Conservation (phyloP, 106 monocot species). For the Triglochin maritima region DNA sequence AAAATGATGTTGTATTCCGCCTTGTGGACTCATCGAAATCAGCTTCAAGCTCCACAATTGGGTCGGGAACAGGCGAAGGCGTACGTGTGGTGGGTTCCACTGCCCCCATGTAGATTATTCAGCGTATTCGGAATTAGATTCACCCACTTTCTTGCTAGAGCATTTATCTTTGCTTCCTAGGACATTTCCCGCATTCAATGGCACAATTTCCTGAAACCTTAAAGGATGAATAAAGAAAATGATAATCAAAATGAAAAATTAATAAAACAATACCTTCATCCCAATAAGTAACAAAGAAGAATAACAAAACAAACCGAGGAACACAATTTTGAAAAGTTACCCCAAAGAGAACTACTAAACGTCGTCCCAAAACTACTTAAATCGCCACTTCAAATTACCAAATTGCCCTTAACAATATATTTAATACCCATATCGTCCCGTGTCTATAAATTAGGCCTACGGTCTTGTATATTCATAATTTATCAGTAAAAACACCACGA, state of each 20-base stretch:
- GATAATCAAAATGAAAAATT: neutral
- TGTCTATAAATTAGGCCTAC: too few species aligned
- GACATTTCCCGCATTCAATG: constrained; percentile 69
- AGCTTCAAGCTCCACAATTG: constrained; percentile 43
- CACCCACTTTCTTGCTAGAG: constrained; percentile 64
- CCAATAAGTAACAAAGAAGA: too few species aligned
- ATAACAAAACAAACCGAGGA: too few species aligned
- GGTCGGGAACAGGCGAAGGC: constrained; percentile 56
- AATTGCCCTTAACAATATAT: too few species aligned
- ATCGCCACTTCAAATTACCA: too few species aligned
- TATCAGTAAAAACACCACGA: too few species aligned
- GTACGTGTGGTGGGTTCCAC: constrained; percentile 32
- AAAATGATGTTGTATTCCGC: constrained; percentile 35
- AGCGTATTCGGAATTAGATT: constrained; percentile 49
- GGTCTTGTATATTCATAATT: too few species aligned
- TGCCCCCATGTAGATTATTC: constrained; percentile 36
- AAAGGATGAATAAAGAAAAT: neutral
- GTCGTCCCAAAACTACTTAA: too few species aligned
- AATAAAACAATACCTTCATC: neutral
- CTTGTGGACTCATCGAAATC: constrained; percentile 48
- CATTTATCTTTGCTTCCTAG: constrained; percentile 60
- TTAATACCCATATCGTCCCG: too few species aligned
- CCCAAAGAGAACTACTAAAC: too few species aligned
- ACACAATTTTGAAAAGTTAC: too few species aligned
- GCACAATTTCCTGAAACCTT: constrained; percentile 72